phyloP scores from a whole-genome alignment of 805 yeast genomes.

The Kluyveromyces dobzhanskii region DNA sequence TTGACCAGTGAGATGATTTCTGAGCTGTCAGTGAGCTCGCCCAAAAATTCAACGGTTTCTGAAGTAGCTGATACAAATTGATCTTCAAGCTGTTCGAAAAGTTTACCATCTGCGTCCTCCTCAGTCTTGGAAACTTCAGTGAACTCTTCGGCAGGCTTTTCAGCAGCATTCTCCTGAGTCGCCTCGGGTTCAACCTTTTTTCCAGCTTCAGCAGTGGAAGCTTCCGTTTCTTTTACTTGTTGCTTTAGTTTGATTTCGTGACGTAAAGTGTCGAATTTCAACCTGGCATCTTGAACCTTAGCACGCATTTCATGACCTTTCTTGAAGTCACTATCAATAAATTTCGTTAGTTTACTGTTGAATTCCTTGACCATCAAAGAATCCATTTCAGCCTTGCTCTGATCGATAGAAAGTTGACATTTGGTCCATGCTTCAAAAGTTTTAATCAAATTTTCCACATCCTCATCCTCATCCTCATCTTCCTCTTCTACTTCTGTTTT shows the following conservation, averaged over 20 bases:
- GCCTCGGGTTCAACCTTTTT: conserved; percentile 7
- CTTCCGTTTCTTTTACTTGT: conserved; percentile 16
- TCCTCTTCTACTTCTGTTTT: conserved; percentile 28
- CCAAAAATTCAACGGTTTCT: conserved; percentile 72
- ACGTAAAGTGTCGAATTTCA: conserved; percentile 61
- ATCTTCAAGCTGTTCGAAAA: conserved; percentile 58
- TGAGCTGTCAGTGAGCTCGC: conserved; percentile 57
- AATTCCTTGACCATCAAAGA: conserved; percentile 49
- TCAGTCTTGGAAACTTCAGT: neutral
- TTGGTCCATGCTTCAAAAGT: conserved; percentile 41
- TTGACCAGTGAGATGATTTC: conserved; percentile 57
- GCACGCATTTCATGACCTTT: conserved; percentile 54
- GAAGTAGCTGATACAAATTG: conserved; percentile 74
- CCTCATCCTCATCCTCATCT: conserved; percentile 38
- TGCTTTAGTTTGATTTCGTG: conserved; percentile 39
- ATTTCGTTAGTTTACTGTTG: conserved; percentile 44
- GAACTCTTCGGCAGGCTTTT: neutral
- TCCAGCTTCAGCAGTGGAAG: neutral
- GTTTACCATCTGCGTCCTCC: conserved; percentile 30
- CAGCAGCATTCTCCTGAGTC: conserved; percentile 1
- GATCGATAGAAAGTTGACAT: conserved; percentile 54
- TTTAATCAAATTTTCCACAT: conserved; percentile 40
- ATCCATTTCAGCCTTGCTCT: conserved; percentile 64
- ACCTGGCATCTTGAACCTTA: conserved; percentile 61
- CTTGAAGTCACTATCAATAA: conserved; percentile 50